Percentiles rank a stretch among this genome's conserved stretches.
These are phyloP conservation scores for Helicocarpus griseus DNA, from an alignment of 2,329 filamentous ascomycete species.

Conservation along the genomic window DNA sequence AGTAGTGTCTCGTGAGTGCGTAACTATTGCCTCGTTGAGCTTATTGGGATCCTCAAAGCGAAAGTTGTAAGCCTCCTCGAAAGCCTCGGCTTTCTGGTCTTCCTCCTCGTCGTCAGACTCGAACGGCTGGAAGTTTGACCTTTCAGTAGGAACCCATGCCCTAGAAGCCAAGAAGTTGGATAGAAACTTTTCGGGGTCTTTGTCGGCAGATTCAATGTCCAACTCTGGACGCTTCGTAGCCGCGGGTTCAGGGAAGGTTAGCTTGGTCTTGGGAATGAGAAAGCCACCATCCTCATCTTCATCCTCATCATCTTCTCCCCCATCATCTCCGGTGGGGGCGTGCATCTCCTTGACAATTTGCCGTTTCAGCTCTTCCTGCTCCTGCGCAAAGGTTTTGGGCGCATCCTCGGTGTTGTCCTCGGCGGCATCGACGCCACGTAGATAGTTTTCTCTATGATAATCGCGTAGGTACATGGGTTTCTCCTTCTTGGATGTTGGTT, in stretches of 20 bases:
- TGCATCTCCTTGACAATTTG: slow-evolving; percentile 74
- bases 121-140: slow-evolving; percentile 64
- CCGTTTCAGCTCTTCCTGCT: slow-evolving; percentile 75
- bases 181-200: slow-evolving; percentile 84
- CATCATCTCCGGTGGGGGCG: slow-evolving; percentile 41
- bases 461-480: slow-evolving; percentile 80
- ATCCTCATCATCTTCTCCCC: slow-evolving; percentile 41
- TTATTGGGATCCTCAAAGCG: slow-evolving; percentile 87
- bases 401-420: slow-evolving; percentile 48
- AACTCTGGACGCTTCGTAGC: slow-evolving; percentile 44
- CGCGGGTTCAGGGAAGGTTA: slow-evolving; percentile 15
- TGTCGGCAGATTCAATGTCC: slow-evolving; percentile 67
- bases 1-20: slow-evolving; percentile 79
- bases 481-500: slow-evolving; percentile 50
- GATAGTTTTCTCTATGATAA: slow-evolving; percentile 84
- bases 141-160: slow-evolving; percentile 69
- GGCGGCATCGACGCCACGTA: slow-evolving; percentile 61
- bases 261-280: slow-evolving; percentile 59
- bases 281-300: slow-evolving; percentile 62
- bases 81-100: slow-evolving; percentile 67
- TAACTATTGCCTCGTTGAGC: slow-evolving; percentile 76
- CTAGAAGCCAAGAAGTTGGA: slow-evolving; percentile 90
- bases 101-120: slow-evolving; percentile 84
- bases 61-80: slow-evolving; percentile 89
- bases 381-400: slow-evolving; percentile 66